These are phyloP conservation scores for Beauveria varroae DNA, from an alignment of 2,329 filamentous ascomycete genomes.

Conservation along the genomic window DNA sequence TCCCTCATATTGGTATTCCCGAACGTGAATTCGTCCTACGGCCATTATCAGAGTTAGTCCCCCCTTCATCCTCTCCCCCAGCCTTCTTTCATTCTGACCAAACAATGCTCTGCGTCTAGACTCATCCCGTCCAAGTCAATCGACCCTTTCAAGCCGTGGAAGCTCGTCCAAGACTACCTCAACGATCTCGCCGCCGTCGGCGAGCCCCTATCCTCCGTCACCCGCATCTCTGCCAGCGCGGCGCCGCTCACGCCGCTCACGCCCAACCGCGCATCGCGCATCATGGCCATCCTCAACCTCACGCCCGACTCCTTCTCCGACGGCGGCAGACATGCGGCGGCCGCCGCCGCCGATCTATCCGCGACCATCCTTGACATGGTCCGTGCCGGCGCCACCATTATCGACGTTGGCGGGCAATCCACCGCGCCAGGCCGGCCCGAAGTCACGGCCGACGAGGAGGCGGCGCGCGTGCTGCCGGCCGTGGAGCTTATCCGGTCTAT, in stretches of 20 bases:
- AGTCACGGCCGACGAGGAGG: constrained; percentile 66
- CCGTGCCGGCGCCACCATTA: constrained; percentile 65
- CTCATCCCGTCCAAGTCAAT: constrained; percentile 49
- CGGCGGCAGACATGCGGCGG: constrained; percentile 55
- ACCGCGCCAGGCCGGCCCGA: constrained; percentile 70
- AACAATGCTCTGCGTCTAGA: constrained; percentile 24
- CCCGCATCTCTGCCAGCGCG: constrained; percentile 40
- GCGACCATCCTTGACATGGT: constrained; percentile 56
- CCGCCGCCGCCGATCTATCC: constrained; percentile 41
- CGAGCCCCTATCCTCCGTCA: constrained; percentile 49
- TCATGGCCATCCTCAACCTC: constrained; percentile 94
- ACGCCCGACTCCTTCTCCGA: constrained; percentile 98
- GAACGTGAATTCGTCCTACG: constrained; percentile 92
- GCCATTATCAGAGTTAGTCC: constrained; percentile 67
- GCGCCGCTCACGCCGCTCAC: constrained; percentile 52
- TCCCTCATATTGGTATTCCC: constrained; percentile 78
- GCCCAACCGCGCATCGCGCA: constrained; percentile 55
- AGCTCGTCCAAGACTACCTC: constrained; percentile 52
- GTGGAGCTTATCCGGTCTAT: constrained; percentile 64
- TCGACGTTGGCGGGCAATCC: constrained; percentile 91
- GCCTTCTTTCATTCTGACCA: not conserved
- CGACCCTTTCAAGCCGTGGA: constrained; percentile 49
- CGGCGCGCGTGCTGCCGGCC: constrained; percentile 69
- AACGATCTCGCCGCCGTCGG: constrained; percentile 46
- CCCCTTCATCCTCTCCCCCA: not conserved